Evolutionary conservation across 345 rosid genomes (phyloP).

Genomic region (Moringa oleifera): DNA sequence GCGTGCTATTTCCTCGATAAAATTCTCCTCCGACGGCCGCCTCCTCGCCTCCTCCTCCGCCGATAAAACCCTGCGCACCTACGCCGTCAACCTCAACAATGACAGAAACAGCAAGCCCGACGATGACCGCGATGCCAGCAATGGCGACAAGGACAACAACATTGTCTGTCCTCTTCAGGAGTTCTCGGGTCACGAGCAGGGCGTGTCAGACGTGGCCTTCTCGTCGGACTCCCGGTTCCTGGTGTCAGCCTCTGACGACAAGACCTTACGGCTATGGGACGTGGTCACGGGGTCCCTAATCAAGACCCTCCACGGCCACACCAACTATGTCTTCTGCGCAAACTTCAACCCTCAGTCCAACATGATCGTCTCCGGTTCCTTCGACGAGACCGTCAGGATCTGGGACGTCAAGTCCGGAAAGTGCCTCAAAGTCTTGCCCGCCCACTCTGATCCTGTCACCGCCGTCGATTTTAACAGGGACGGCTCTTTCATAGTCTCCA

Average conservation of each 20-base stretch:
- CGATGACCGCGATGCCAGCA: too few species aligned
- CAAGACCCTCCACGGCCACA: constrained; percentile 75
- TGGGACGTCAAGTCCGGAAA: constrained; percentile 91
- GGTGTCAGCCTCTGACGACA: constrained; percentile 92
- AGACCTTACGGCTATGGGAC: constrained; percentile 92
- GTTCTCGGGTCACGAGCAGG: constrained; percentile 66
- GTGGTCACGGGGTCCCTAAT: constrained; percentile 55
- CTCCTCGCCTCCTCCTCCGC: constrained; percentile 83
- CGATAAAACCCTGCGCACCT: constrained; percentile 72
- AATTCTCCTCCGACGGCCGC: constrained; percentile 88
- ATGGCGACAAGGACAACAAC: constrained; percentile 7
- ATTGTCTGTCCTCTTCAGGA: constrained; percentile 43
- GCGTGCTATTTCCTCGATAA: constrained; percentile 66
- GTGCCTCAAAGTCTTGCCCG: constrained; percentile 85
- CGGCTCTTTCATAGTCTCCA: constrained; percentile 75
- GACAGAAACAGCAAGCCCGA: neutral
- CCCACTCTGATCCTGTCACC: constrained; percentile 93
- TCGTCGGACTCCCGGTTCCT: constrained; percentile 82
- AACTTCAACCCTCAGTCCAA: constrained; percentile 84
- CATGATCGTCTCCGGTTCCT: constrained; percentile 89
- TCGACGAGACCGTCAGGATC: constrained; percentile 85
- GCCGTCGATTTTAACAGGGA: constrained; percentile 83
- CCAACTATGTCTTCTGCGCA: constrained; percentile 75
- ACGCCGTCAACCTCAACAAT: constrained; percentile 39
- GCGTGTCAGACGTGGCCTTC: constrained; percentile 87